Conservation (phyloP, 176 grass and related monocot species). For the Otatea glauca region DNA sequence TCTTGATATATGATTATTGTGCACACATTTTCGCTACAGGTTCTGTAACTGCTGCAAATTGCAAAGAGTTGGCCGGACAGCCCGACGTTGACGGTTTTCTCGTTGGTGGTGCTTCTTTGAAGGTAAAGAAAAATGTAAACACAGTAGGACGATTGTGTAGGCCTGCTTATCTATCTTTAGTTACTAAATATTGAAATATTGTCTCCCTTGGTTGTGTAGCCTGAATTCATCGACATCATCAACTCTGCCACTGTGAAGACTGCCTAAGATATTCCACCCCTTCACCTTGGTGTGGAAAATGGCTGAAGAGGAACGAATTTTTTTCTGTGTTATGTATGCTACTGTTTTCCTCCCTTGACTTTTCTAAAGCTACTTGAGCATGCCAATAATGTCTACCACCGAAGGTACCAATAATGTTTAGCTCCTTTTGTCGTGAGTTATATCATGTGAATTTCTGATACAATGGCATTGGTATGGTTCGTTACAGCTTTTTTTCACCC, state of each 20-base stretch:
- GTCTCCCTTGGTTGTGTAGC: slow-evolving; percentile 36
- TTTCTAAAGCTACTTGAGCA: slow-evolving; percentile 30
- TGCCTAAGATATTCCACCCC: slow-evolving; percentile 34
- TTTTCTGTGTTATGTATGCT: slow-evolving; percentile 31
- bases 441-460: slow-evolving; percentile 14
- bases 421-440: neutral
- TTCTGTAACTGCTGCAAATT: slow-evolving; percentile 80
- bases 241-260: slow-evolving; percentile 73
- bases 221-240: slow-evolving; percentile 98
- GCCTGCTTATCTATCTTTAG: neutral
- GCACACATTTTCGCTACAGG: slow-evolving; percentile 41
- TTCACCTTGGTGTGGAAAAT: neutral
- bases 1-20: neutral
- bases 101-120: slow-evolving; percentile 89
- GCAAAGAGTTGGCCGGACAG: slow-evolving; percentile 71
- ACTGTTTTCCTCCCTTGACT: neutral
- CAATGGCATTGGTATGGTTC: neutral
- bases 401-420: slow-evolving; percentile 41
- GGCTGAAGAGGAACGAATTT: slow-evolving; percentile 4
- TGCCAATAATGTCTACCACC: slow-evolving; percentile 45
- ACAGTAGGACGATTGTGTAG: neutral
- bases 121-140: slow-evolving; percentile 51
- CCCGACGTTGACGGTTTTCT: slow-evolving; percentile 86
- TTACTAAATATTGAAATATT: neutral
- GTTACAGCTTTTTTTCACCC: neutral